phyloP scores from a whole-genome alignment of 108 stramenopile genomes.

The Nannochloropsis oceanica region DNA sequence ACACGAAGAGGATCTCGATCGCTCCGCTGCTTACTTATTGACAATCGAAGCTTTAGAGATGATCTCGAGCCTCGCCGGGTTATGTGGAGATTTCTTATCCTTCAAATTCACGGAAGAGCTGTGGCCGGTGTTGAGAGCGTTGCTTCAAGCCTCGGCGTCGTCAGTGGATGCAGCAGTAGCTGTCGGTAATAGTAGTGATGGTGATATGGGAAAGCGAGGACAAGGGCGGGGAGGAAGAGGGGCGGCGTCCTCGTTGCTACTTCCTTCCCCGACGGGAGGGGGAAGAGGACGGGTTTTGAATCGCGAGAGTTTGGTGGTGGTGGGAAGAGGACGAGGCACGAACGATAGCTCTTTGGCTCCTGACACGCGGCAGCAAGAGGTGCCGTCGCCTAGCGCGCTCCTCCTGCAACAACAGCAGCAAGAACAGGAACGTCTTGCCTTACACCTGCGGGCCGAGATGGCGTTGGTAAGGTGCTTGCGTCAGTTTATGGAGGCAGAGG shows the following conservation, averaged over 20 bases:
- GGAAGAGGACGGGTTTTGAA: background rate
- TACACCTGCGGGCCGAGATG: background rate
- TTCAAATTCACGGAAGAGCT: background rate
- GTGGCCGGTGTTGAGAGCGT: background rate
- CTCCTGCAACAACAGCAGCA: background rate
- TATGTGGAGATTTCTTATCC: background rate
- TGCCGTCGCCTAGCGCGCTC: background rate
- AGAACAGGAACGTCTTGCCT: background rate
- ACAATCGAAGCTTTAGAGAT: background rate
- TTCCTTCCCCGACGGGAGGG: background rate
- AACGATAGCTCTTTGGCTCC: background rate
- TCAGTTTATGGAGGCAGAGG: background rate
- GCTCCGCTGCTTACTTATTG: background rate
- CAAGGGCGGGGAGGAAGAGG: background rate
- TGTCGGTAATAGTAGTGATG: no score
- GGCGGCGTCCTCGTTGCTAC: background rate
- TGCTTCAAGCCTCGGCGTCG: background rate
- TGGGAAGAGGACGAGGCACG: background rate
- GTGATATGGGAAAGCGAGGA: background rate
- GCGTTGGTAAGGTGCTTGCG: background rate
- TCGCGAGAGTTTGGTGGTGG: background rate
- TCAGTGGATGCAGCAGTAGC: background rate
- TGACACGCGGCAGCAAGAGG: no score
- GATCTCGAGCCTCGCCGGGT: background rate
- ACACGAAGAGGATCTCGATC: background rate